Conservation (phyloP, 768 basidiomycete genomes). For the Trametopsis cervina region DNA sequence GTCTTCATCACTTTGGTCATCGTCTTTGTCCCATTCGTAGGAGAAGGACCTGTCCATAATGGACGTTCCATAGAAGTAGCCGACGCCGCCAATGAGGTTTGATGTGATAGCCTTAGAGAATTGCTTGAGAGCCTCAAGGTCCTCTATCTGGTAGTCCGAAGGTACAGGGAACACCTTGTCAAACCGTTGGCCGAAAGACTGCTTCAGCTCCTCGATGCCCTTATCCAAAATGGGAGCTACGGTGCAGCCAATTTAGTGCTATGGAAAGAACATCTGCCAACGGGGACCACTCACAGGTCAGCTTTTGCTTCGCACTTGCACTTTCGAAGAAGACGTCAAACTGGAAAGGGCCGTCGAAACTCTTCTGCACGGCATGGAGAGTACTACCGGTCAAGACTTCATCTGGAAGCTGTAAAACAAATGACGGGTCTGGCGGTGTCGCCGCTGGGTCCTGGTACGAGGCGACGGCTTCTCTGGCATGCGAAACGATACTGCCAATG, state of each 20-base stretch:
- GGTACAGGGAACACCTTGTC: constrained; percentile 62
- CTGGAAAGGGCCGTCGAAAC: constrained; percentile 76
- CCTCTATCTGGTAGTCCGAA: constrained; percentile 41
- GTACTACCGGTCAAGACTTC: constrained; percentile 68
- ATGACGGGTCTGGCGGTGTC: constrained; percentile 72
- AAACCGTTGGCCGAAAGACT: constrained; percentile 63
- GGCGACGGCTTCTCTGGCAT: constrained; percentile 46
- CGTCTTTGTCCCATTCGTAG: constrained; percentile 86
- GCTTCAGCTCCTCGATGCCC: constrained; percentile 60
- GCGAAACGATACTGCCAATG: constrained; percentile 48
- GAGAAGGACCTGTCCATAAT: constrained; percentile 81
- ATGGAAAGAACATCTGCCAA: neutral
- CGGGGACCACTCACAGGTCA: constrained; percentile 47
- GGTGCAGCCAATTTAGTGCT: neutral
- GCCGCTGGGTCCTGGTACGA: constrained; percentile 44
- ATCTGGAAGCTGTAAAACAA: constrained; percentile 69
- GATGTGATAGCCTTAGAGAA: constrained; percentile 90
- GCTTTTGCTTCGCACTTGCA: constrained; percentile 52
- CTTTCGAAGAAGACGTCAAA: constrained; percentile 90
- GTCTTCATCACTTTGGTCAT: constrained; percentile 39
- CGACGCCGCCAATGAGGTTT: constrained; percentile 87
- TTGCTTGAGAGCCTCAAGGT: constrained; percentile 41
- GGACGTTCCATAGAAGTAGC: constrained; percentile 90
- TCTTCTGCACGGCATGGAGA: constrained; percentile 82
- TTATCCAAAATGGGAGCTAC: constrained; percentile 59